Conservation (phyloP, 2,329 filamentous ascomycete species). For the Paracoccidioides lutzii region DNA sequence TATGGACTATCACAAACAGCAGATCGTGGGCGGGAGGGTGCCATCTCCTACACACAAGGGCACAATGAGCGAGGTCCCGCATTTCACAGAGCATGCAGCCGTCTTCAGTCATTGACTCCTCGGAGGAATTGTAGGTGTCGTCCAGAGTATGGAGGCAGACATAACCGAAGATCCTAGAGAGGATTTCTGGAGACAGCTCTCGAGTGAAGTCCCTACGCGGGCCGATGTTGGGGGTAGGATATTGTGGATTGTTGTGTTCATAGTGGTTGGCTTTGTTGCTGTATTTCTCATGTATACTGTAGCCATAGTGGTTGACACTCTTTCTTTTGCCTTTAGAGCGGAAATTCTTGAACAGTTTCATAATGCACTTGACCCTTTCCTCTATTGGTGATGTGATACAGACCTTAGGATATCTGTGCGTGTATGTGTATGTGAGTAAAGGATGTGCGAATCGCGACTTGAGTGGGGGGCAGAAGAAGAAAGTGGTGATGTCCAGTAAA, state of each 20-base stretch:
- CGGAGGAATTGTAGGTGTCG: slow-evolving; percentile 65
- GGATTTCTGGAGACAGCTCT: slow-evolving; percentile 52
- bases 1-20: slow-evolving; percentile 43
- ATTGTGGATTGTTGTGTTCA: not conserved
- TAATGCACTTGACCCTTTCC: not conserved
- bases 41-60: slow-evolving; percentile 63
- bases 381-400: no score
- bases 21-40: slow-evolving; percentile 41
- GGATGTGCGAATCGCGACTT: no score
- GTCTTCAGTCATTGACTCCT: slow-evolving; percentile 64
- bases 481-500: not conserved
- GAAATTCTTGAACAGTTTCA: slow-evolving; percentile 17
- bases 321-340: slow-evolving; percentile 11
- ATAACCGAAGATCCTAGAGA: slow-evolving; percentile 64
- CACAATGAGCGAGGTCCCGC: slow-evolving; percentile 72
- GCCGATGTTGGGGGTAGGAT: not conserved
- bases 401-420: no score
- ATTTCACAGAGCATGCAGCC: slow-evolving; percentile 89
- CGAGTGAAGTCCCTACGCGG: slow-evolving; percentile 28
- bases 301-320: slow-evolving; percentile 7
- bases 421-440: no score
- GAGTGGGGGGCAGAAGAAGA: not conserved
- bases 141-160: slow-evolving; percentile 76
- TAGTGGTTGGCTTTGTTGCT: not conserved
- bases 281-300: slow-evolving; percentile 2